Conservation (phyloP, 768 basidiomycete species). For the Tulasnella sp. region DNA sequence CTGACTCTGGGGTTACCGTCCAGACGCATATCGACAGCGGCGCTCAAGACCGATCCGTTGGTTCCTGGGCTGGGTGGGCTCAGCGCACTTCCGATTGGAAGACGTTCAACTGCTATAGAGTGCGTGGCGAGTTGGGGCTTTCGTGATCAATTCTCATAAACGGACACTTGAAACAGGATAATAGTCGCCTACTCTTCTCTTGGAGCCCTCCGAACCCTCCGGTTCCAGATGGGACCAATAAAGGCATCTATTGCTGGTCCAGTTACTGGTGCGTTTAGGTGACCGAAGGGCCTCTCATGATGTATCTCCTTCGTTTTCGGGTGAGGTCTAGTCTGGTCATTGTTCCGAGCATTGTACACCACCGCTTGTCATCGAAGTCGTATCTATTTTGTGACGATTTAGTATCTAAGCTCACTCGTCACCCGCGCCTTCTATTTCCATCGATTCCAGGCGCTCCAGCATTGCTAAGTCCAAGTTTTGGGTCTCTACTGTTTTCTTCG, state of each 20-base stretch:
- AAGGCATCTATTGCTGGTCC: neutral
- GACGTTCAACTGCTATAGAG: neutral
- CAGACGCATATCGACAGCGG: neutral
- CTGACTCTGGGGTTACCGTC: neutral
- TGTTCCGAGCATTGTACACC: neutral
- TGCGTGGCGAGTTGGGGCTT: neutral
- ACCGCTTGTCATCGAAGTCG: neutral
- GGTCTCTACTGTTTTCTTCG: neutral
- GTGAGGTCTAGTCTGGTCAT: neutral
- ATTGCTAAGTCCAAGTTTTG: neutral
- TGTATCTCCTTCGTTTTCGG: neutral
- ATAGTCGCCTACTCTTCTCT: neutral
- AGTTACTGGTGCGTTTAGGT: neutral
- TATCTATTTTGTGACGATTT: neutral
- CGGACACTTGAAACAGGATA: neutral
- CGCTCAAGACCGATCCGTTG: neutral
- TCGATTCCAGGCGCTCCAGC: neutral
- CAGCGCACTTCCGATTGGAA: neutral
- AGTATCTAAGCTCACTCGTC: neutral
- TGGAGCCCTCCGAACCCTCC: neutral
- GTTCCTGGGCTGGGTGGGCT: neutral
- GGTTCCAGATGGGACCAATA: neutral
- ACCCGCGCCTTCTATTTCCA: neutral
- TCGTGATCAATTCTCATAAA: neutral
- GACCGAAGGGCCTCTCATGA: neutral